Evolutionary conservation across 805 yeast genomes (phyloP).

Genomic region (Pichia paraexigua): DNA sequence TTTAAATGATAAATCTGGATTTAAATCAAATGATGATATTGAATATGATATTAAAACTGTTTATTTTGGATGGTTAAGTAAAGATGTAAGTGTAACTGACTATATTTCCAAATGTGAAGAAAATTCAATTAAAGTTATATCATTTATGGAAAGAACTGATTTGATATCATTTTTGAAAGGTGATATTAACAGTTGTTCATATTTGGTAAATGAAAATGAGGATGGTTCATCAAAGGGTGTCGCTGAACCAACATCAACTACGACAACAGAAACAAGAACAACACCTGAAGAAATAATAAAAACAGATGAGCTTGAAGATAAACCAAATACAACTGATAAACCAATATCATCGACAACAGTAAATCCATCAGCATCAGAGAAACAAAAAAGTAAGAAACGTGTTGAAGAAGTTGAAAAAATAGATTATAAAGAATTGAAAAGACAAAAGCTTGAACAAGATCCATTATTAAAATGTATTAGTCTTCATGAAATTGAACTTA

Average conservation of each 20-base stretch:
- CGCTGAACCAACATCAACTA: neutral
- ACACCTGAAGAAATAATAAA: neutral
- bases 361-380: neutral
- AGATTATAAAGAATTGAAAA: slow-evolving; percentile 11
- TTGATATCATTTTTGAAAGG: slow-evolving; percentile 77
- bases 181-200: slow-evolving; percentile 49
- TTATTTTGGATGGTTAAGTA: slow-evolving; percentile 70
- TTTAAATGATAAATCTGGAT: neutral
- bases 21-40: slow-evolving; percentile 34
- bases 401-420: slow-evolving; percentile 1
- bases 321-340: neutral
- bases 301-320: neutral
- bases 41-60: slow-evolving; percentile 47
- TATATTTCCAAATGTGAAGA: slow-evolving; percentile 68
- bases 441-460: slow-evolving; percentile 32
- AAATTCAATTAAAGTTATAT: slow-evolving; percentile 56
- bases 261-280: neutral
- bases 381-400: neutral
- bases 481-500: slow-evolving; percentile 35
- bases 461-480: slow-evolving; percentile 42
- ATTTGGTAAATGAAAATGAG: slow-evolving; percentile 24
- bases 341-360: neutral
- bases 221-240: neutral
- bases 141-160: slow-evolving; percentile 81
- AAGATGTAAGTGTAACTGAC: slow-evolving; percentile 69